These are phyloP conservation scores for Diddensiella transvaalensis DNA, from an alignment of 805 yeast species.

Conservation along the genomic window DNA sequence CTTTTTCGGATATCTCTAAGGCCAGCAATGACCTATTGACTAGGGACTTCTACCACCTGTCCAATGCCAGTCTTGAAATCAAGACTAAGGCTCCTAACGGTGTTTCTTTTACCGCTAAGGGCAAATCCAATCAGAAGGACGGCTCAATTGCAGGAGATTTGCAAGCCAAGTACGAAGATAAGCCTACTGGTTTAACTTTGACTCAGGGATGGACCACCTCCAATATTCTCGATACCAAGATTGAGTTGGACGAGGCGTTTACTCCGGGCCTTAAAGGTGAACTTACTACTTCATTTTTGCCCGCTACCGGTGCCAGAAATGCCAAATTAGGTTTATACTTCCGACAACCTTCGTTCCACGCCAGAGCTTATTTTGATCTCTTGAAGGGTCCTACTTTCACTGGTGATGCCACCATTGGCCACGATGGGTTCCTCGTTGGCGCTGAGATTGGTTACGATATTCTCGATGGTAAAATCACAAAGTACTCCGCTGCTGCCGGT, in stretches of 20 bases:
- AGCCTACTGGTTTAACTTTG: conserved; percentile 84
- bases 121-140: conserved; percentile 75
- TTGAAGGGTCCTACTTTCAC: conserved; percentile 93
- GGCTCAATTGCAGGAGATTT: conserved; percentile 81
- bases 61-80: conserved; percentile 84
- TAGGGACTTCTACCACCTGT: conserved; percentile 89
- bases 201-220: conserved; percentile 98
- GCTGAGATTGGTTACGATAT: conserved; percentile 97
- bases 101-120: conserved; percentile 90
- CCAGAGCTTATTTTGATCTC: conserved; percentile 91
- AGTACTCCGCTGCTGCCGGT: conserved; percentile 91
- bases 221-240: conserved; percentile 85
- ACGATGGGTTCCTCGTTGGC: conserved; percentile 95
- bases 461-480: conserved; percentile 85
- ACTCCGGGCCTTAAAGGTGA: conserved; percentile 95
- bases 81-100: conserved; percentile 96
- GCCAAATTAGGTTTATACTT: conserved; percentile 88
- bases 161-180: conserved; percentile 91
- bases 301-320: conserved; percentile 72
- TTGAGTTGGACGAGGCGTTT: conserved; percentile 86
- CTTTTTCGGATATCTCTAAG: conserved; percentile 91
- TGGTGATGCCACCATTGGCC: conserved; percentile 93
- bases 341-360: conserved; percentile 88
- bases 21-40: conserved; percentile 84
- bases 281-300: conserved; percentile 80